A percentile compares a stretch with the other conserved stretches of the same genome.
Evolutionary conservation across 1,139 yeast genomes (phyloP).

Genomic region (Pichia sp.): DNA sequence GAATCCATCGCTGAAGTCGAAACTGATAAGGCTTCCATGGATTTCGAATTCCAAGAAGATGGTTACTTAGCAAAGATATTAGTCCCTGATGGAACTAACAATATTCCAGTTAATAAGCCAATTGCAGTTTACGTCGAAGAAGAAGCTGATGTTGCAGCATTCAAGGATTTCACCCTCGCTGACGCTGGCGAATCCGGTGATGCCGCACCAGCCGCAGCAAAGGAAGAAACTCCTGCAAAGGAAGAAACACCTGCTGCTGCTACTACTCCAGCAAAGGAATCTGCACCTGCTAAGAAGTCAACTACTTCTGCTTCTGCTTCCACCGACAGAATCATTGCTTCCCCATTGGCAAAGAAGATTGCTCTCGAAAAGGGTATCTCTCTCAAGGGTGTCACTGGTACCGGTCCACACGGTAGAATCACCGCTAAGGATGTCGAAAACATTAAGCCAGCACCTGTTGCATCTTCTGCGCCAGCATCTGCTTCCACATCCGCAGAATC

Average conservation of each 20-base stretch:
- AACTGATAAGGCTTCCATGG: conserved; percentile 99
- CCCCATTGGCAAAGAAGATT: conserved; percentile 89
- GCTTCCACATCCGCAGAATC: conserved; percentile 47
- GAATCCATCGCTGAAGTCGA: conserved; percentile 95
- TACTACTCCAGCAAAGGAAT: conserved; percentile 25
- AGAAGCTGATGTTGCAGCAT: conserved; percentile 75
- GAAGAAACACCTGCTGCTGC: conserved; percentile 30
- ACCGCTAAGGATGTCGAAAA: conserved; percentile 84
- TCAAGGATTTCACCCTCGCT: conserved; percentile 73
- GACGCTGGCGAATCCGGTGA: conserved; percentile 64
- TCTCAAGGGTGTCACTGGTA: conserved; percentile 75
- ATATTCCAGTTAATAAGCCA: conserved; percentile 89
- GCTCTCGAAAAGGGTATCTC: conserved; percentile 93
- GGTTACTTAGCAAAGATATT: conserved; percentile 91
- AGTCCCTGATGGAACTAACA: conserved; percentile 81
- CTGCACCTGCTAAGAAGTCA: conserved; percentile 22
- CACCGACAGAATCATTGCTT: conserved; percentile 76
- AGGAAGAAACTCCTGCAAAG: conserved; percentile 31
- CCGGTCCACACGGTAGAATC: conserved; percentile 95
- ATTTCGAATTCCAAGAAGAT: conserved; percentile 98
- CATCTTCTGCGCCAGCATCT: conserved; percentile 35
- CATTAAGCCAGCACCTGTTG: conserved; percentile 32
- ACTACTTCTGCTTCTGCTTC: conserved; percentile 26
- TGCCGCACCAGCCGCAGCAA: conserved; percentile 34
- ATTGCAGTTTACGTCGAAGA: conserved; percentile 96